phyloP scores from a whole-genome alignment of 257 asterid species.

The Avicennia marina region DNA sequence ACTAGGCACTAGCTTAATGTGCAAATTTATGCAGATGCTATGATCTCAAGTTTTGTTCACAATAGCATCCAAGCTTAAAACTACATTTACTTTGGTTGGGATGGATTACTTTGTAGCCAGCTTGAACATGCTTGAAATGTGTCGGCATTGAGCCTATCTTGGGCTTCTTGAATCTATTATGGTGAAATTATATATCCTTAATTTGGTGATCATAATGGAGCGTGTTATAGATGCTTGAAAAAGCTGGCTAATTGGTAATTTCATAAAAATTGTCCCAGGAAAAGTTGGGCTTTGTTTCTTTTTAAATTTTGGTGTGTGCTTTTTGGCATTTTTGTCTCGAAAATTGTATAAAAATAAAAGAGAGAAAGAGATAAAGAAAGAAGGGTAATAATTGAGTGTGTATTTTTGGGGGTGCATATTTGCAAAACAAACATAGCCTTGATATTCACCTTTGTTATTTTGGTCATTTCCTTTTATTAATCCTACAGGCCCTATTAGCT shows the following conservation, averaged over 20 bases:
- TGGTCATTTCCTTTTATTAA: neutral
- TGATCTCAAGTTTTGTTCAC: neutral
- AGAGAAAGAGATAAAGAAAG: too few species aligned
- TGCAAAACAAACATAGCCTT: too few species aligned
- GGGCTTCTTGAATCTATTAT: neutral
- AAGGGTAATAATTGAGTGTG: too few species aligned
- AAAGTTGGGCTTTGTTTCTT: too few species aligned
- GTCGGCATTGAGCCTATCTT: neutral
- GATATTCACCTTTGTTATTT: neutral
- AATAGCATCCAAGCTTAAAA: neutral
- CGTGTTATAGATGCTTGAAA: neutral
- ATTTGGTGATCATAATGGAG: neutral
- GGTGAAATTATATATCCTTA: neutral
- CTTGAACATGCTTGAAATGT: neutral
- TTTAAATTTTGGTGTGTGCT: too few species aligned
- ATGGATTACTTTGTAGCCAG: neutral
- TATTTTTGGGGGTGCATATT: too few species aligned
- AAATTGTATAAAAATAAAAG: too few species aligned
- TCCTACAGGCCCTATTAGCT: neutral
- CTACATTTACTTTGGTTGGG: neutral
- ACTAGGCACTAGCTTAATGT: conserved; percentile 1
- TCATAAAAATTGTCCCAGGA: neutral
- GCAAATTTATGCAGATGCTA: neutral
- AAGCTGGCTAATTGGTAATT: neutral
- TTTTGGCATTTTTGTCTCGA: too few species aligned